Conservation (phyloP, 106 monocot genomes). For the Cymbidium sinense region DNA sequence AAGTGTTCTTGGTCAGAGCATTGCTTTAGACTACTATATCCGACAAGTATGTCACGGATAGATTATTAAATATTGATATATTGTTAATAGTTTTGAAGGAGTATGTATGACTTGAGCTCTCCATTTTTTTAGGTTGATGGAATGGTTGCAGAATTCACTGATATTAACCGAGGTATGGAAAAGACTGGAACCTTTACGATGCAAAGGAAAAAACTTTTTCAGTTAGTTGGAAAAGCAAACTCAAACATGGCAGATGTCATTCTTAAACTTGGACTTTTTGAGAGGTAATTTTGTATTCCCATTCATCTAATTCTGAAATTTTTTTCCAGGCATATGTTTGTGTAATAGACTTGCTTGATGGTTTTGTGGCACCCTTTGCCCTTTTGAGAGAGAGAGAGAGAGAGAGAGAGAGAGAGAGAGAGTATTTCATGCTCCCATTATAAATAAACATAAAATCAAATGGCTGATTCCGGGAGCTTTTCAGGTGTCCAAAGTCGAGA, state of each 20-base stretch:
- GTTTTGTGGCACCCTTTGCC: too few species aligned
- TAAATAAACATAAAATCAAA: too few species aligned
- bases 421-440: too few species aligned
- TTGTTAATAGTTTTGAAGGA: background rate
- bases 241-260: conserved; percentile 69
- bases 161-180: conserved; percentile 72
- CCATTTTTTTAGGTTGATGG: conserved; percentile 54
- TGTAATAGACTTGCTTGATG: background rate
- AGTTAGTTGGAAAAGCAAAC: conserved; percentile 71
- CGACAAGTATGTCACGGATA: conserved; percentile 33
- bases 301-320: background rate
- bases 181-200: conserved; percentile 77
- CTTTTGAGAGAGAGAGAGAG: too few species aligned
- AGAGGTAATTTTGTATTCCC: conserved; percentile 37
- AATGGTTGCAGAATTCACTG: conserved; percentile 80
- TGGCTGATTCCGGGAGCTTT: background rate
- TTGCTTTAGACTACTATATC: conserved; percentile 67
- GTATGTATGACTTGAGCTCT: background rate
- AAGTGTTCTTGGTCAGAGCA: conserved; percentile 78
- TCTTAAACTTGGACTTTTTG: conserved; percentile 68
- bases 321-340: background rate
- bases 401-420: too few species aligned
- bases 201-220: conserved; percentile 76
- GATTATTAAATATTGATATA: conserved; percentile 5
- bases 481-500: too few species aligned